Conservation (phyloP, 106 monocot genomes). For the Alisma plantagoaquatica region DNA sequence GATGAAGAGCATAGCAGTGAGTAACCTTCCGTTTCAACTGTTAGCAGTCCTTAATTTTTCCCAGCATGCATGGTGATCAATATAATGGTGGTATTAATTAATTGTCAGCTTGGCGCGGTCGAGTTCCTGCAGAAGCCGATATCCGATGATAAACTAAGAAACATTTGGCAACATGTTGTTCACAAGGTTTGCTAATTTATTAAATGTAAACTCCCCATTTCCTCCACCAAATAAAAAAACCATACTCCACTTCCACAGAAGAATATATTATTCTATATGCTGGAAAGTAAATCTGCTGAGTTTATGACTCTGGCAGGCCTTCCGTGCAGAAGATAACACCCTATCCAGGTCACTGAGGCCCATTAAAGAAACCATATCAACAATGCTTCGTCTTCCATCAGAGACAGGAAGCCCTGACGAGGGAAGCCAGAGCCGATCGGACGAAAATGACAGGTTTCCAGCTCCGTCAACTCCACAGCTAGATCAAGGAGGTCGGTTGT, state of each 20-base stretch:
- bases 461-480: conserved; percentile 59
- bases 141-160: conserved; percentile 72
- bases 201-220: too few relatives aligned
- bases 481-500: conserved; percentile 18
- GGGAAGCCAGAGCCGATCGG: conserved; percentile 8
- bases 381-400: conserved; percentile 37
- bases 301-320: too few relatives aligned
- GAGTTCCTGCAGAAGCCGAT: conserved; percentile 81
- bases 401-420: conserved; percentile 1
- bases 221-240: too few relatives aligned
- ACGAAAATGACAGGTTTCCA: conserved; percentile 20
- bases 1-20: conserved; percentile 82
- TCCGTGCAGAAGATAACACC: conserved; percentile 34
- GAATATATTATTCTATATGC: too few relatives aligned
- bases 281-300: too few relatives aligned
- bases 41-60: too few relatives aligned
- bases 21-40: too few relatives aligned
- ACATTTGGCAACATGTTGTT: conserved; percentile 91
- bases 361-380: conserved; percentile 54
- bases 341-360: conserved; percentile 53
- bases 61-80: too few relatives aligned
- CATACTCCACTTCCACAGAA: too few relatives aligned
- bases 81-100: too few relatives aligned
- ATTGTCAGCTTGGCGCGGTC: conserved; percentile 64
- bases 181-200: conserved; percentile 79